A percentile compares a stretch with the other conserved stretches of the same genome.
Evolutionary conservation across 345 rosid genomes (phyloP).

Genomic region (Murraya koenigii): DNA sequence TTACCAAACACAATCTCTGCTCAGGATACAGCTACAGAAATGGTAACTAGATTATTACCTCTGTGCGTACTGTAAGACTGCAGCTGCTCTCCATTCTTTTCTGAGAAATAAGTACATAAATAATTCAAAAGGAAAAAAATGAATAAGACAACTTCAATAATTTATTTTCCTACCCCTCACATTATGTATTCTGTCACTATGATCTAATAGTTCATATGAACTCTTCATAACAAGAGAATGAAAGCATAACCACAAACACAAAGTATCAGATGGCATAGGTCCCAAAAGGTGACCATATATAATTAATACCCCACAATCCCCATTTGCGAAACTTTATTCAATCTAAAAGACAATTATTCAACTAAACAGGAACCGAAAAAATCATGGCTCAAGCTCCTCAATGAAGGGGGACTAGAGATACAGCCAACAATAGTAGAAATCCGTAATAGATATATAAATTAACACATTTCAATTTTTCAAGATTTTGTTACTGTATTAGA

Average conservation of each 20-base stretch:
- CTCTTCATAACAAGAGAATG: not conserved
- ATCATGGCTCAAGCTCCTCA: not conserved
- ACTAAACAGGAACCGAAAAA: not conserved
- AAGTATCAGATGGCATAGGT: not conserved
- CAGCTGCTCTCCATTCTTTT: not conserved
- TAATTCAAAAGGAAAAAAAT: not conserved
- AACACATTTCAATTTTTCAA: not conserved
- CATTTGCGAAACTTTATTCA: not conserved
- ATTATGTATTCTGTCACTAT: not conserved
- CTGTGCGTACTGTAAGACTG: not conserved
- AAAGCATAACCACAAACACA: not conserved
- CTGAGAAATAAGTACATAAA: not conserved
- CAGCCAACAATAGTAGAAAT: not conserved
- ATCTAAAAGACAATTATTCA: not conserved
- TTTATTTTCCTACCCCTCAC: not conserved
- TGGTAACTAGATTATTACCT: not conserved
- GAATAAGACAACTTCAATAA: not conserved
- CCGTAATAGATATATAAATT: not conserved
- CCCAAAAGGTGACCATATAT: not conserved
- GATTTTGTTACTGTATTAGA: not conserved
- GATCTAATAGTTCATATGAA: not conserved
- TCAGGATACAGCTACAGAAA: not conserved
- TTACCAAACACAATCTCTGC: conserved; percentile 2
- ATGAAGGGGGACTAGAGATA: no score
- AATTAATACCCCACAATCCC: not conserved